Evolutionary conservation across 2,329 filamentous ascomycete species (phyloP).

Genomic region (Albophoma yamanashiensis): DNA sequence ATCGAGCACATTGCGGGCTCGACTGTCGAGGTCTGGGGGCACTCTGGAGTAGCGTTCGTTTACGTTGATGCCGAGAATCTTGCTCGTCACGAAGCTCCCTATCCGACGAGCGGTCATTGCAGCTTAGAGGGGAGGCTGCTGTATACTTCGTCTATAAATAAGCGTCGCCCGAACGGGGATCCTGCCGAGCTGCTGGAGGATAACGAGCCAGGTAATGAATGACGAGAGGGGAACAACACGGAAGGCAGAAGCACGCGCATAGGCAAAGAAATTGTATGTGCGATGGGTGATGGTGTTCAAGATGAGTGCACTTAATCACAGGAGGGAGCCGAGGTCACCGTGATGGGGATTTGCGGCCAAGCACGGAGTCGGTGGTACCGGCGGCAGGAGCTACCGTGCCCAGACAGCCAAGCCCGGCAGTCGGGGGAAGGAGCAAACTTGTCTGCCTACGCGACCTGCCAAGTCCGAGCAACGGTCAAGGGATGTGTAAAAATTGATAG

Average conservation of each 20-base stretch:
- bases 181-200: neutral
- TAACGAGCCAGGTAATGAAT: neutral
- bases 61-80: constrained; percentile 19
- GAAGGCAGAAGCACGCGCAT: neutral
- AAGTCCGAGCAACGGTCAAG: neutral
- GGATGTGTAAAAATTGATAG: neutral
- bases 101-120: constrained; percentile 1
- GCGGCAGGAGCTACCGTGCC: neutral
- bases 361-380: neutral
- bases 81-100: constrained; percentile 12
- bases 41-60: constrained; percentile 15
- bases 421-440: neutral
- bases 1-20: constrained; percentile 12
- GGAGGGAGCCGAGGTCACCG: neutral
- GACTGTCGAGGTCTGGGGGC: constrained; percentile 13
- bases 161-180: neutral
- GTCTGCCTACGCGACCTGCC: neutral
- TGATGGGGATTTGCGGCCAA: neutral
- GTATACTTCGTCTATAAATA: too few species aligned
- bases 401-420: neutral
- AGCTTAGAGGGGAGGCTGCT: neutral
- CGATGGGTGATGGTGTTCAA: neutral
- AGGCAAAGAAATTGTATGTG: neutral
- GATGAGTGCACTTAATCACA: neutral
- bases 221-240: neutral